Evolutionary conservation across 2,329 filamentous ascomycete species (phyloP), one percentile per base, ranked within the genome.

Genomic region (Aspergillaceae sp.): DNA sequence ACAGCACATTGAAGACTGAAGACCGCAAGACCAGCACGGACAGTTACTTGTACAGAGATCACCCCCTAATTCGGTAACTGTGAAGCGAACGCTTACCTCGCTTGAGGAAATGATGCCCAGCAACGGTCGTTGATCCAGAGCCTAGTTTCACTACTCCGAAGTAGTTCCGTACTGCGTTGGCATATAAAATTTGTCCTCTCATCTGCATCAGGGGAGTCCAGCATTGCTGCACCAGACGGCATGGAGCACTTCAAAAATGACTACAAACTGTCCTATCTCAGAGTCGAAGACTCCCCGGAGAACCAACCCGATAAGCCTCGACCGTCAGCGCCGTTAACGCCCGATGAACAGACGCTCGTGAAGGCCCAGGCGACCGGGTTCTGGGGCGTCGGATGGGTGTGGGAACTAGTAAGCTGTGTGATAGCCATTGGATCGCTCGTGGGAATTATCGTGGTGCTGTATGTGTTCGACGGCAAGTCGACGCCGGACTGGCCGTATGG

Each of bases 371-470:
- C 38, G 8, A 11, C 40, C n/a, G 40, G 40, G n/a, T 41, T 49
- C 44, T 53, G 46, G 54, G 51, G 41, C n/a, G 42, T 38, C 29
- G 52, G 50, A 33, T 59, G 57, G 56, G 43, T 49, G 27, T 49
- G 49, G 45, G 55, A 57, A 44, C 51, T 58, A 7, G 29, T 56
- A 26, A 50, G 54, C 35, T 54, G 50, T 49, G 36, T 54, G 0
- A 53, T 57, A 5, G 64, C 64, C 19, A 56, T 67, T 2, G n/a
- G 56, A 0, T 62, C 64, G 42, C 60, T 71, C 43, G 55, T 44
- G 4, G 56, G 56, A 3, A 69, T 70, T 6, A 50, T 69, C 11
- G 55, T 49, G 3, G 53, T 68, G 7, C 50, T 71, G 4, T 40
- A 54, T 4, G 44, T 45, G 4, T 59, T 61, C 10, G 48, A 66